Percentiles rank a stretch among this genome's conserved stretches.
phyloP scores from a whole-genome alignment of 139 green algal genomes.

The Micractinium conductrix region DNA sequence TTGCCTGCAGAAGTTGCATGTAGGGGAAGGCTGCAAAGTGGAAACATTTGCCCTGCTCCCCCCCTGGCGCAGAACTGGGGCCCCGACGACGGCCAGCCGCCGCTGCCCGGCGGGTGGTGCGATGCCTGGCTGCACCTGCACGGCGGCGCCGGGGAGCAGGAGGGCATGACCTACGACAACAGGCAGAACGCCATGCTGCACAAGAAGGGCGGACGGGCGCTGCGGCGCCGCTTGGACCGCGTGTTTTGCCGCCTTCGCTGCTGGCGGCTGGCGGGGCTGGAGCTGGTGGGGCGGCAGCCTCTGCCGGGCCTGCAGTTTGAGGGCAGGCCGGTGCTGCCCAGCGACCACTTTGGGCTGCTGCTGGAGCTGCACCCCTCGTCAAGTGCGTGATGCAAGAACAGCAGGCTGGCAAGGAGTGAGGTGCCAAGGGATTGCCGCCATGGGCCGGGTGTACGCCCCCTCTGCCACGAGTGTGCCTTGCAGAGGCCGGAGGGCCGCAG shows the following conservation, averaged over 20 bases:
- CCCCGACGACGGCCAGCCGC: constrained; percentile 40
- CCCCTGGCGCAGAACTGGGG: background rate
- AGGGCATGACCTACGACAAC: constrained; percentile 65
- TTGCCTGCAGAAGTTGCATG: too few relatives aligned
- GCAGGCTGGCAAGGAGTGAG: background rate
- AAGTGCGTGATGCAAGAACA: background rate
- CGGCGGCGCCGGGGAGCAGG: constrained; percentile 9
- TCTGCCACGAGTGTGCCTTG: too few relatives aligned
- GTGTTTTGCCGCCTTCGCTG: constrained; percentile 35
- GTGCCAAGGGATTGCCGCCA: too few relatives aligned
- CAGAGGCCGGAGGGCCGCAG: background rate
- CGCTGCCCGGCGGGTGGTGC: constrained; percentile 52
- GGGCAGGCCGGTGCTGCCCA: constrained; percentile 63
- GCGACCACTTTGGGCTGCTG: constrained; percentile 72
- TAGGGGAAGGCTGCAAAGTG: too few relatives aligned
- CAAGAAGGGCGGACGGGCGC: constrained; percentile 11
- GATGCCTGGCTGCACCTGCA: constrained; percentile 54
- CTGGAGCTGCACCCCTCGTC: constrained; percentile 20
- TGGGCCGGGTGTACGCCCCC: too few relatives aligned
- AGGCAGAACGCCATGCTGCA: constrained; percentile 67
- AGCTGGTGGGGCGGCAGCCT: constrained; percentile 57
- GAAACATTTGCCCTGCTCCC: background rate
- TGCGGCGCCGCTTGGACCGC: constrained; percentile 51
- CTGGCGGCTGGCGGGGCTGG: constrained; percentile 51
- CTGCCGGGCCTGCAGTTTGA: constrained; percentile 49